Evolutionary conservation across 2,329 filamentous ascomycete species (phyloP), one percentile per base, ranked within the genome.

Genomic region (Pseudogymnoascus sp.): DNA sequence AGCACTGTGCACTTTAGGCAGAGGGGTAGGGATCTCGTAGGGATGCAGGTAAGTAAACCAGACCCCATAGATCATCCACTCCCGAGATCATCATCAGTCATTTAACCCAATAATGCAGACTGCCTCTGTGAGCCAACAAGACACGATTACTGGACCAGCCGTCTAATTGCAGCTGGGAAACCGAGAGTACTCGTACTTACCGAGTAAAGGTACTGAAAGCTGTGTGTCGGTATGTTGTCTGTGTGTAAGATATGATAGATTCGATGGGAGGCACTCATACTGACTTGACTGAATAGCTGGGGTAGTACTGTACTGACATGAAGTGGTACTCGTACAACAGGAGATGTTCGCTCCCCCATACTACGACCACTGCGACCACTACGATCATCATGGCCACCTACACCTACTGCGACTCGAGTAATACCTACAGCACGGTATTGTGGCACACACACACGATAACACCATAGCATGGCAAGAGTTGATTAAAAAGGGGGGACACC

Each of bases 201-300:
- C 10, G 31, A 34, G 10, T 34, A 54, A 16, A 54, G 29, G 23
- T 54, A 54, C 23, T 11, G 14, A 5, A 54, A n/a, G 23, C 14
- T 54, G 23, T 51, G 45, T 29, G 11, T 16, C 7, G 29, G 45
- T 29, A 23, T 54, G 14, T 29, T 21, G 6, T 12, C 6, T 54
- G 23, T 54, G 45, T 54, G 45, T 54, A 54, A 54, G 45, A 54
- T 54, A 31, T 54, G 45, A 54, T 54, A 54, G 45, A 54, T 31
- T 54, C 45, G 45, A 54, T 29, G 45, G 26, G 45, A 54, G 26
- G 23, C 42, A 47, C 42, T 45, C 40, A 51, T 47, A 26, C 42
- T 47, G 42, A 47, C 42, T 14, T 26, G 21, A 26, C 3, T 12
- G 40, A 8, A 18, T 12, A 23, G 42, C 6, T n/a, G n/a, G n/a